A percentile compares a stretch with the other conserved stretches of the same genome.
phyloP scores from a whole-genome alignment of 306 rosid genomes.

The Fagus crenata region DNA sequence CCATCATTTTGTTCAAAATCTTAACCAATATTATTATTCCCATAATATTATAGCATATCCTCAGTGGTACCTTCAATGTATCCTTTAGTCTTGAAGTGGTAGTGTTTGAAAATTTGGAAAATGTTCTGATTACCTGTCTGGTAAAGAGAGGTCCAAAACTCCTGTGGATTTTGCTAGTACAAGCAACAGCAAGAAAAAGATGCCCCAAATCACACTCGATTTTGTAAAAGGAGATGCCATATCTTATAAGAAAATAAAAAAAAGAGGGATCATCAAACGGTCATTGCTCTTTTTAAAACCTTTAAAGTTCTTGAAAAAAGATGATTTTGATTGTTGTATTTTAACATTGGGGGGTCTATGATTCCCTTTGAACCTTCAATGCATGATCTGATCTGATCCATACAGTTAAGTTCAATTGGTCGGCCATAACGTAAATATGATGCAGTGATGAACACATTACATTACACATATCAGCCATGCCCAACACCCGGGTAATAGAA shows the following conservation, averaged over 20 bases:
- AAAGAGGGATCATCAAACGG: slow-evolving; percentile 29
- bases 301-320: neutral
- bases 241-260: slow-evolving; percentile 40
- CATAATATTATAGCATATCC: slow-evolving; percentile 41
- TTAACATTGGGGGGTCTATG: slow-evolving; percentile 33
- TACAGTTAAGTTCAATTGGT: slow-evolving; percentile 53
- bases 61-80: slow-evolving; percentile 28
- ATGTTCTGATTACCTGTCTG: slow-evolving; percentile 50
- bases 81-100: slow-evolving; percentile 17
- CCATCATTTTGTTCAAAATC: slow-evolving; percentile 28
- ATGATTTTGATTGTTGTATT: slow-evolving; percentile 23
- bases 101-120: slow-evolving; percentile 41
- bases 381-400: slow-evolving; percentile 47
- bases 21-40: slow-evolving; percentile 29
- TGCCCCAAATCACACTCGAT: slow-evolving; percentile 51
- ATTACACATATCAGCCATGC: neutral
- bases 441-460: neutral
- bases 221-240: slow-evolving; percentile 50
- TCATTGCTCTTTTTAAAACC: slow-evolving; percentile 16
- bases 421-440: slow-evolving; percentile 40
- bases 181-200: slow-evolving; percentile 45
- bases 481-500: neutral
- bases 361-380: slow-evolving; percentile 45
- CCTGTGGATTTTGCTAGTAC: slow-evolving; percentile 45
- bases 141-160: slow-evolving; percentile 60